These are phyloP conservation scores for Pleurotus ostreatus DNA, from an alignment of 768 basidiomycete genomes.

Conservation along the genomic window DNA sequence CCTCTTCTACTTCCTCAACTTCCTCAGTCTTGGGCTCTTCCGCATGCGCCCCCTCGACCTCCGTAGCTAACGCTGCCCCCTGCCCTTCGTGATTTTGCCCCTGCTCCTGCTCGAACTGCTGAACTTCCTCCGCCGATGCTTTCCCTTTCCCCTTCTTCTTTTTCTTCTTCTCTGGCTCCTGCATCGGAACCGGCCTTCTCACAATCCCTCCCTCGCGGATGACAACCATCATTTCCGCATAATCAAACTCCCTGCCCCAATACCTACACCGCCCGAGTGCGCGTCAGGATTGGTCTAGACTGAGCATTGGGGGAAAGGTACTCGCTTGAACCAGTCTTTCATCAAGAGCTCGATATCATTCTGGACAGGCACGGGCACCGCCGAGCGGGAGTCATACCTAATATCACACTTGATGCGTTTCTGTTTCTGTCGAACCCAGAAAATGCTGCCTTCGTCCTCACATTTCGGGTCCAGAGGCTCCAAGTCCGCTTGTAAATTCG, in stretches of 20 bases:
- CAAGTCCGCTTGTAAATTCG: constrained; percentile 46
- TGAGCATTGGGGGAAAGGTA: constrained; percentile 4
- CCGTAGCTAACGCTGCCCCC: not conserved
- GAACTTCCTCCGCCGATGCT: not conserved
- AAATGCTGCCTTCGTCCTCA: constrained; percentile 14
- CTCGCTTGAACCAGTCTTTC: constrained; percentile 40
- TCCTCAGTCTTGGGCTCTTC: not conserved
- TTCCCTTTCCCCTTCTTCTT: constrained; percentile 1
- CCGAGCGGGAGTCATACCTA: constrained; percentile 16
- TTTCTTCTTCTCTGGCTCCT: not conserved
- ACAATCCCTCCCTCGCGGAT: constrained; percentile 39
- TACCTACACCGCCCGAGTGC: constrained; percentile 27
- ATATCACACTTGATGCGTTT: constrained; percentile 23
- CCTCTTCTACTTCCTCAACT: too few species aligned
- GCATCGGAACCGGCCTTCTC: constrained; percentile 11
- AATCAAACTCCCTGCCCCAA: constrained; percentile 38
- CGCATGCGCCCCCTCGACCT: not conserved
- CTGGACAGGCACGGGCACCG: constrained; percentile 12
- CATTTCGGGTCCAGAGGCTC: constrained; percentile 10
- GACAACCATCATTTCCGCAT: constrained; percentile 25
- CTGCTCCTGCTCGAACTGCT: not conserved
- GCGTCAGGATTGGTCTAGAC: not conserved
- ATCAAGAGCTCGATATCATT: constrained; percentile 22
- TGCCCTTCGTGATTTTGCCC: not conserved
- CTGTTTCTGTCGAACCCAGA: constrained; percentile 26